Evolutionary conservation across 306 rosid species (phyloP).

Genomic region (Acacia melanoxylon): DNA sequence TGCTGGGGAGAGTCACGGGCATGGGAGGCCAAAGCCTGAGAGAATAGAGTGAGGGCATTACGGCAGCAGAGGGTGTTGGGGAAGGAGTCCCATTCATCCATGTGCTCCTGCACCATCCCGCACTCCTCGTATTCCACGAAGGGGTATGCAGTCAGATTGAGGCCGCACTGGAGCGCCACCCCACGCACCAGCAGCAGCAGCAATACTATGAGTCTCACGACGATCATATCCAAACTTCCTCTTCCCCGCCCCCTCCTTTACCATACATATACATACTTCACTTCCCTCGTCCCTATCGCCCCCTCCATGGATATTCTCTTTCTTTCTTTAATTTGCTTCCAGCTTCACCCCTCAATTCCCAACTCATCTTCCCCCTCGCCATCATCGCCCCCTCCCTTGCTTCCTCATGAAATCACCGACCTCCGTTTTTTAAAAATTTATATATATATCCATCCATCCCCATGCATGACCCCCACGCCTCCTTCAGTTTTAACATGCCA

Average conservation of each 20-base stretch:
- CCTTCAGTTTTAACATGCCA: too few relatives aligned
- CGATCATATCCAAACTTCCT: not conserved
- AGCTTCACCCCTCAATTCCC: too few relatives aligned
- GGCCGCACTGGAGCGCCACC: slow-evolving; percentile 27
- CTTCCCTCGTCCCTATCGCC: not conserved
- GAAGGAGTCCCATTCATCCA: slow-evolving; percentile 49
- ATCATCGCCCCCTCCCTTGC: not conserved
- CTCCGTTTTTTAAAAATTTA: too few relatives aligned
- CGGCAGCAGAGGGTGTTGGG: slow-evolving; percentile 63
- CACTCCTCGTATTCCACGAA: slow-evolving; percentile 50
- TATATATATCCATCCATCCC: too few relatives aligned
- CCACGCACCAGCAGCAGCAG: not conserved
- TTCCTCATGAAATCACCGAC: not conserved
- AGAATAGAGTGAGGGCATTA: slow-evolving; percentile 45
- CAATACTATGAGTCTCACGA: too few relatives aligned
- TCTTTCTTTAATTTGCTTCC: too few relatives aligned
- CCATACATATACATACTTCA: too few relatives aligned
- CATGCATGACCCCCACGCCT: too few relatives aligned
- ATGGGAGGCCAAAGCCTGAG: slow-evolving; percentile 48
- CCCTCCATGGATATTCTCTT: not conserved
- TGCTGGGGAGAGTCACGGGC: not conserved
- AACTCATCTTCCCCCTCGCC: not conserved
- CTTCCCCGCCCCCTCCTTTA: not conserved
- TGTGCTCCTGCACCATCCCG: slow-evolving; percentile 13
- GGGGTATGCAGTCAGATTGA: slow-evolving; percentile 41